phyloP scores from a whole-genome alignment of 164 flowering plant species.

The Vitis riparia region DNA sequence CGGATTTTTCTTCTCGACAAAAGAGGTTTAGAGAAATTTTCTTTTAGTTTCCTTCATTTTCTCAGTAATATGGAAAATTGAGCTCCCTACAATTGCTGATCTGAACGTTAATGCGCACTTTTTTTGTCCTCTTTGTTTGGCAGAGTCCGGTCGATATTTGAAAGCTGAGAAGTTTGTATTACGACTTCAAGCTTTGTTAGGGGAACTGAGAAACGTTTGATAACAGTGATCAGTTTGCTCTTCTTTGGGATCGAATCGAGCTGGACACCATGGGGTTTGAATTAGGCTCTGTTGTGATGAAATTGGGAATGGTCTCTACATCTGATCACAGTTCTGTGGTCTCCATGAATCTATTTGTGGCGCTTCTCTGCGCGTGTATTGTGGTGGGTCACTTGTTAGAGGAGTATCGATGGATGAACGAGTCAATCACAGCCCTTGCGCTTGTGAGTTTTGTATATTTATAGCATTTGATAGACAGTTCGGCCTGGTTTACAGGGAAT shows the following conservation, averaged over 20 bases:
- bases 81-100: not conserved
- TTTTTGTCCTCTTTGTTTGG: not conserved
- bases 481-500: not conserved
- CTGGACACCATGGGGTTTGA: conserved; percentile 16
- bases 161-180: not conserved
- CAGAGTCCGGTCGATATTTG: not conserved
- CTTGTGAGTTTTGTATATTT: conserved; percentile 46
- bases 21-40: not conserved
- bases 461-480: not conserved
- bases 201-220: not conserved
- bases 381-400: conserved; percentile 82
- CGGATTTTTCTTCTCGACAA: too few species aligned
- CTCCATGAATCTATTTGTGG: conserved; percentile 76
- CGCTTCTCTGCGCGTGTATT: conserved; percentile 81
- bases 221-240: not conserved
- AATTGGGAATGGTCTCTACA: conserved; percentile 20
- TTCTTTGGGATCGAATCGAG: not conserved
- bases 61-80: not conserved
- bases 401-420: conserved; percentile 88
- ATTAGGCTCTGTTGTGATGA: conserved; percentile 15
- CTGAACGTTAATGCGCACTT: not conserved
- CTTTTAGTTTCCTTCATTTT: not conserved
- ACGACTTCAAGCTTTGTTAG: not conserved
- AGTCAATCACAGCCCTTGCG: conserved; percentile 77
- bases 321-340: conserved; percentile 75